Evolutionary conservation across 2,329 filamentous ascomycete species (phyloP).

Genomic region (Hymenoscyphus linearis): DNA sequence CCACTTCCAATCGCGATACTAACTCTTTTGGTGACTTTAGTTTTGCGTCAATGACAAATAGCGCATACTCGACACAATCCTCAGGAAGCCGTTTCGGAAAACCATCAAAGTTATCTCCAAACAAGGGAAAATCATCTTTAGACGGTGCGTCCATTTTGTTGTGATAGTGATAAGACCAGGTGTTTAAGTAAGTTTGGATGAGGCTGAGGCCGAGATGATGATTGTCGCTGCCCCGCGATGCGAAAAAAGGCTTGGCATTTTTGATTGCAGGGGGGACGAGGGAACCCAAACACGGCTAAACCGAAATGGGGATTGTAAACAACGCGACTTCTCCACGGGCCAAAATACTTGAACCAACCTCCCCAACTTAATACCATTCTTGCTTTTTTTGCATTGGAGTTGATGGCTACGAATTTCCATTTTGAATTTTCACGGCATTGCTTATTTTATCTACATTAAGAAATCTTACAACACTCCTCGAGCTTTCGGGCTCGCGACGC

Average conservation of each 20-base stretch:
- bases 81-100: constrained; percentile 67
- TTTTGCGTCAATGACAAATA: constrained; percentile 63
- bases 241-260: constrained; percentile 1
- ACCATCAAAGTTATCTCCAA: constrained; percentile 53
- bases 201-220: neutral
- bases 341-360: neutral
- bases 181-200: neutral
- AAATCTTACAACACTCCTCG: constrained; percentile 8
- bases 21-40: constrained; percentile 48
- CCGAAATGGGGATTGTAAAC: neutral
- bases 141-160: constrained; percentile 31
- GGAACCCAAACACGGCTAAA: neutral
- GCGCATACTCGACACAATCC: constrained; percentile 78
- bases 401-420: constrained; percentile 25
- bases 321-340: constrained; percentile 19
- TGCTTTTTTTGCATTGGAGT: constrained; percentile 25
- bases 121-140: constrained; percentile 58
- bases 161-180: neutral
- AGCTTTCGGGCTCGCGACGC: constrained; percentile 16
- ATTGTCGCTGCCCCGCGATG: neutral
- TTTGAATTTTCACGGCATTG: constrained; percentile 21
- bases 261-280: neutral
- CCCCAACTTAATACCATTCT: constrained; percentile 9
- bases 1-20: constrained; percentile 61
- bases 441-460: constrained; percentile 17